Evolutionary conservation across 768 basidiomycete genomes (phyloP).

Genomic region (Suillus variegatus): DNA sequence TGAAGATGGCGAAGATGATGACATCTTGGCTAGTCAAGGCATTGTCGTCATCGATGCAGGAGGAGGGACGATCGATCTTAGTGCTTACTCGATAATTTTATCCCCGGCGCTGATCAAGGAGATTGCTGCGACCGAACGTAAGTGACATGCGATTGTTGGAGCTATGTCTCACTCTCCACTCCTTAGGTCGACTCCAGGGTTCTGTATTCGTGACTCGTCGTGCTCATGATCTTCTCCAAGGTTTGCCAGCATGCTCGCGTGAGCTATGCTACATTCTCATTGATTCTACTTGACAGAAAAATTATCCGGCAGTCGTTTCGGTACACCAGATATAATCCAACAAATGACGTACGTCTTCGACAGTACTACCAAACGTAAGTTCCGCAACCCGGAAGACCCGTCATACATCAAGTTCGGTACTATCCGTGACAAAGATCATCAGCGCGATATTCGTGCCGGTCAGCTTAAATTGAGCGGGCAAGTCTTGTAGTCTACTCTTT

Average conservation of each 20-base stretch:
- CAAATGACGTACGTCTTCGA: slow-evolving; percentile 41
- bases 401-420: slow-evolving; percentile 45
- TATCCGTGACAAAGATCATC: slow-evolving; percentile 37
- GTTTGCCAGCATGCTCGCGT: slow-evolving; percentile 23
- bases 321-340: slow-evolving; percentile 32
- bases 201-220: slow-evolving; percentile 40
- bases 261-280: slow-evolving; percentile 1
- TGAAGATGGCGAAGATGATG: slow-evolving; percentile 23
- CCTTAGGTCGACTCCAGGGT: slow-evolving; percentile 41
- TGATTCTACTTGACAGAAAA: slow-evolving; percentile 19
- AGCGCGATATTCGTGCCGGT: slow-evolving; percentile 39
- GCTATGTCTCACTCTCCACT: neutral
- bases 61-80: slow-evolving; percentile 44
- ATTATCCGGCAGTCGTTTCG: slow-evolving; percentile 33
- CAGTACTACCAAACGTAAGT: slow-evolving; percentile 42
- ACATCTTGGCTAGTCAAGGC: slow-evolving; percentile 29
- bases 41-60: slow-evolving; percentile 57
- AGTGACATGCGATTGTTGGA: slow-evolving; percentile 6
- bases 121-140: slow-evolving; percentile 37
- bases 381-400: slow-evolving; percentile 38
- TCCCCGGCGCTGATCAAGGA: slow-evolving; percentile 43
- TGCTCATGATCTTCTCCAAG: slow-evolving; percentile 31
- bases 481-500: slow-evolving; percentile 2
- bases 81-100: slow-evolving; percentile 41
- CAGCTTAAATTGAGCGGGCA: slow-evolving; percentile 42